These are phyloP conservation scores for Protomyces gravidus DNA, from an alignment of 1,139 yeast genomes.

Conservation along the genomic window DNA sequence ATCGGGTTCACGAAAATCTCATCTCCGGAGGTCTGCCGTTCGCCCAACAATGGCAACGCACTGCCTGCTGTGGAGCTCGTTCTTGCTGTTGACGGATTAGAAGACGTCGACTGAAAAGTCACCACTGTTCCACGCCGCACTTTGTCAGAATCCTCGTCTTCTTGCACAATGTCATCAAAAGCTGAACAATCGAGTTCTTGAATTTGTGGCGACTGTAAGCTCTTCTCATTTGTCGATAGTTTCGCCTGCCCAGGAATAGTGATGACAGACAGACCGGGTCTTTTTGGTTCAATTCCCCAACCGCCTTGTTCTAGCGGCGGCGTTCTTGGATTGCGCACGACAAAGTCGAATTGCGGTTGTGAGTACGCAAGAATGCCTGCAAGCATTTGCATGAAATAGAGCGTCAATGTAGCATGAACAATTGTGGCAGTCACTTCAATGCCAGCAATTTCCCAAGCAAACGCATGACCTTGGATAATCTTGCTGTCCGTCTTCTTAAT, in stretches of 20 bases:
- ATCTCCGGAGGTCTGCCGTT: no score
- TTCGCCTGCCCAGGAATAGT: neutral
- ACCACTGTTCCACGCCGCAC: neutral
- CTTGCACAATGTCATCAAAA: neutral
- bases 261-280: neutral
- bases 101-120: neutral
- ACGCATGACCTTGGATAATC: conserved; percentile 10
- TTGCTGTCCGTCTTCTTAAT: conserved; percentile 13
- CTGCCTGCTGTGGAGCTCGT: neutral
- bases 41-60: no score
- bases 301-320: neutral
- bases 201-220: neutral
- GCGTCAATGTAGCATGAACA: conserved; percentile 18
- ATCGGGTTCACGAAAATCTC: no score
- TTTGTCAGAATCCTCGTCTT: neutral
- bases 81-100: neutral
- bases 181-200: neutral
- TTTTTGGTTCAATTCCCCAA: neutral
- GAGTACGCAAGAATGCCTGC: conserved; percentile 1
- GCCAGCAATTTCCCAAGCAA: conserved; percentile 21
- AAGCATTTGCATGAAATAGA: conserved; percentile 19
- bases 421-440: conserved; percentile 15
- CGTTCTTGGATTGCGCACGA: neutral
- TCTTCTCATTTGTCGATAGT: neutral
- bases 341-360: conserved; percentile 23